phyloP scores from a whole-genome alignment of 176 grass and related monocot species.

The Microstegium vimineum region DNA sequence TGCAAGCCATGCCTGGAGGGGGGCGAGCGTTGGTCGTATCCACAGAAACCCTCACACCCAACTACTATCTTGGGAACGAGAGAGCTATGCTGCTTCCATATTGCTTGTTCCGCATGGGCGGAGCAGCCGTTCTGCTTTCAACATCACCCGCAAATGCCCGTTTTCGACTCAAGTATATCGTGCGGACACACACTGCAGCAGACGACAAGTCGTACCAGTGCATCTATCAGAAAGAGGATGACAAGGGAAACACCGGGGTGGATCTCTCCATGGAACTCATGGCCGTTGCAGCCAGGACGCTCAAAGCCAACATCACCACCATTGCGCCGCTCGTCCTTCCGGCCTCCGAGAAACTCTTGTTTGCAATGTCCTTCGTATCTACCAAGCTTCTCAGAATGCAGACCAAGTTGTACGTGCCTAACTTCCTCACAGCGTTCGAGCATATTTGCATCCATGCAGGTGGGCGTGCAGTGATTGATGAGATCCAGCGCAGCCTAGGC shows the following conservation, averaged over 20 bases:
- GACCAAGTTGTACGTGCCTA: conserved; percentile 28
- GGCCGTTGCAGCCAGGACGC: not conserved
- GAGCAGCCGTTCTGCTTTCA: not conserved
- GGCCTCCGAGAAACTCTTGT: not conserved
- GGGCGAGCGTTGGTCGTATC: not conserved
- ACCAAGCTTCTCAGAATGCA: not conserved
- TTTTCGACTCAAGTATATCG: not conserved
- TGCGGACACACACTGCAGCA: not conserved
- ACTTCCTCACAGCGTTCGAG: conserved; percentile 48
- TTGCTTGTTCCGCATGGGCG: conserved; percentile 1
- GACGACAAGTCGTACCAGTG: not conserved
- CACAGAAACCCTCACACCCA: not conserved
- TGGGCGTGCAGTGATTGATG: conserved; percentile 3
- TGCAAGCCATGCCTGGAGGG: conserved; percentile 11
- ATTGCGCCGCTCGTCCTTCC: conserved; percentile 23
- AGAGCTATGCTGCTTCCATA: not conserved
- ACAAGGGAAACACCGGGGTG: not conserved
- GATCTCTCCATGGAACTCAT: not conserved
- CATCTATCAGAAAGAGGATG: conserved; percentile 18
- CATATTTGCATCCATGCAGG: conserved; percentile 50
- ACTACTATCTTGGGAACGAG: not conserved
- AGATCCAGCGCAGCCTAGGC: conserved; percentile 28
- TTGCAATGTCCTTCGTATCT: not conserved
- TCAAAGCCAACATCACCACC: no score
- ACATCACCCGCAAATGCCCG: not conserved